Evolutionary conservation across 495 filamentous ascomycete species (phyloP), one percentile per base, ranked within the genome.

Genomic region (Daldinia concentrica): DNA sequence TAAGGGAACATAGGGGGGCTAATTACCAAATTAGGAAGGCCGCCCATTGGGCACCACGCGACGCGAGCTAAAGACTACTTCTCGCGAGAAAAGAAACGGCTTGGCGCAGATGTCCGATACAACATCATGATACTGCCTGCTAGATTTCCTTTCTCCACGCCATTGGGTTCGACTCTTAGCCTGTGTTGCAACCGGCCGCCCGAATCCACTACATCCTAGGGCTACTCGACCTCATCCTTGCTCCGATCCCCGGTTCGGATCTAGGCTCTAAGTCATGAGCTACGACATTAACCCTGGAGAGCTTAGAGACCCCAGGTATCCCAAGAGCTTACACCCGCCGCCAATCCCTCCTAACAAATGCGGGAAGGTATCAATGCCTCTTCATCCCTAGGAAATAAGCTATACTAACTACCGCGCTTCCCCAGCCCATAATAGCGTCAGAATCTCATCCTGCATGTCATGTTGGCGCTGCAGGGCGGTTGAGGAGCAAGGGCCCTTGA

Each of bases 101-200:
- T 74, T 74, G 71, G 71, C 71, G 54, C 55, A 59, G 56, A 64
- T 48, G 30, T 36, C 36, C 24, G 51, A 67, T 74, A 74, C 72
- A 58, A 74, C 68, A 69, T 67, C 60, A 58, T 73, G 66, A 75
- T 73, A 71, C 60, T 60, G 50, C 26, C 58, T 69, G 36, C 39
- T 43, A 75, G 69, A 64, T 71, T 60, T 63, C 15, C 43, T 64
- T 55, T 68, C 63, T 57, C 52, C 66, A 30, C 39, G 66, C 64
- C 58, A 70, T 68, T 77, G 75, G 64, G 62, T 72, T 74, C 56
- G 34, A 56, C 34, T 75, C 71, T 73, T 73, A 73, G 71, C 37
- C 71, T 73, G 58, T 73, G 66, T 73, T 58, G 52, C 58, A 73
- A 73, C 71, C 71, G 71, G 58, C 71, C 58, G 58, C 62, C 71